Percentiles rank a stretch among this genome's conserved stretches.
Conservation (phyloP, 1,139 yeast species). For the Wickerhamomyces sp. region DNA sequence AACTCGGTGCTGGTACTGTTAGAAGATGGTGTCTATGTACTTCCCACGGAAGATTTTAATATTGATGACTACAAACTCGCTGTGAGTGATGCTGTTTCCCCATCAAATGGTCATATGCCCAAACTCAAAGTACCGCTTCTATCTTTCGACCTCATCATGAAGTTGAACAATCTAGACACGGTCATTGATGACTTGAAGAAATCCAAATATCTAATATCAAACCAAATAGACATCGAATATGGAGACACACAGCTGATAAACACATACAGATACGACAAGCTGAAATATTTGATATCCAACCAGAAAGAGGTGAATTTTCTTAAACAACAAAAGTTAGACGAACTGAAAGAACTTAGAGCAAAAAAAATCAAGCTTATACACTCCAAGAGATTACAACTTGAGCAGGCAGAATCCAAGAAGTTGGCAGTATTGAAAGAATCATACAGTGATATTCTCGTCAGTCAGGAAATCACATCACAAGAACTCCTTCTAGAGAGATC, state of each 20-base stretch:
- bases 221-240: constrained; percentile 10
- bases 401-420: constrained; percentile 2
- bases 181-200: constrained; percentile 34
- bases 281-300: constrained; percentile 4
- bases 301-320: constrained; percentile 4
- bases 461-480: constrained; percentile 19
- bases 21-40: constrained; percentile 34
- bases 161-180: constrained; percentile 37
- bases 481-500: constrained; percentile 16
- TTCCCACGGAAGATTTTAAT: constrained; percentile 12
- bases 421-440: constrained; percentile 12
- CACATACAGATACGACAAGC: constrained; percentile 5
- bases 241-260: background rate
- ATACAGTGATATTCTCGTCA: constrained; percentile 7
- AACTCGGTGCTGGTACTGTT: constrained; percentile 33
- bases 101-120: background rate
- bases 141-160: constrained; percentile 40
- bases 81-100: constrained; percentile 4
- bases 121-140: constrained; percentile 9
- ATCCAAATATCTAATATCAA: constrained; percentile 22
- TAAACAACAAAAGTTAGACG: constrained; percentile 9
- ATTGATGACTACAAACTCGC: constrained; percentile 9
- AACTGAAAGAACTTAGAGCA: constrained; percentile 7
- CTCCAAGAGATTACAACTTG: constrained; percentile 1
- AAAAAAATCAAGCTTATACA: constrained; percentile 5